Conservation (phyloP, 805 yeast species). For the Yarrowia bubula region DNA sequence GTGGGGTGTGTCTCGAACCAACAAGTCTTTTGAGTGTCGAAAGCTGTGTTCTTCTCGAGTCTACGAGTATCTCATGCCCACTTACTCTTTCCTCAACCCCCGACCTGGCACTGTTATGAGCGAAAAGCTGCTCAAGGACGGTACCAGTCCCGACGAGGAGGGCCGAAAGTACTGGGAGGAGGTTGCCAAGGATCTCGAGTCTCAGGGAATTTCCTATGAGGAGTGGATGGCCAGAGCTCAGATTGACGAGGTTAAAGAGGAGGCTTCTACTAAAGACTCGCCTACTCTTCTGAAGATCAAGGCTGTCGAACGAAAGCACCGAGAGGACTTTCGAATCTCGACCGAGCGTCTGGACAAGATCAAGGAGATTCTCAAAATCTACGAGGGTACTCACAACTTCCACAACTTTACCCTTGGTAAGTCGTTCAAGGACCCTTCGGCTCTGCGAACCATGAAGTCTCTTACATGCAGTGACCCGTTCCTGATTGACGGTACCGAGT, state of each 20-base stretch:
- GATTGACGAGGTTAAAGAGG: slow-evolving; percentile 36
- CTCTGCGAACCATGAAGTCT: slow-evolving; percentile 76
- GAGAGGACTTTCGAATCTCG: slow-evolving; percentile 69
- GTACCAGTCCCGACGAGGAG: slow-evolving; percentile 60
- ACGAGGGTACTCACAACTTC: slow-evolving; percentile 88
- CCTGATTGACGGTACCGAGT: slow-evolving; percentile 88
- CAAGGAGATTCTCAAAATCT: slow-evolving; percentile 66
- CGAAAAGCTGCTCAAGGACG: slow-evolving; percentile 57
- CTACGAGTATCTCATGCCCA: slow-evolving; percentile 91
- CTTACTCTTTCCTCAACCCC: slow-evolving; percentile 89
- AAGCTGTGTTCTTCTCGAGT: slow-evolving; percentile 94
- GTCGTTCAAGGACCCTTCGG: slow-evolving; percentile 76
- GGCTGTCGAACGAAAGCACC: slow-evolving; percentile 53
- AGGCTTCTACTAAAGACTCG: not conserved
- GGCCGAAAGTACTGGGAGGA: slow-evolving; percentile 71
- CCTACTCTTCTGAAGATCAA: slow-evolving; percentile 28
- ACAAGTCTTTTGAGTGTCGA: slow-evolving; percentile 89
- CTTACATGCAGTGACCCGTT: slow-evolving; percentile 83
- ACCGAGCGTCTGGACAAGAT: slow-evolving; percentile 59
- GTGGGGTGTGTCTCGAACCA: slow-evolving; percentile 90
- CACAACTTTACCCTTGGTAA: slow-evolving; percentile 87
- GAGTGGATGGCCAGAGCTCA: slow-evolving; percentile 25
- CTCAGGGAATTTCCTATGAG: slow-evolving; percentile 42
- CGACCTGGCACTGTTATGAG: slow-evolving; percentile 69
- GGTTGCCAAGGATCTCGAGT: slow-evolving; percentile 43